Conservation (phyloP, 345 rosid genomes). For the Pistacia integerrima region DNA sequence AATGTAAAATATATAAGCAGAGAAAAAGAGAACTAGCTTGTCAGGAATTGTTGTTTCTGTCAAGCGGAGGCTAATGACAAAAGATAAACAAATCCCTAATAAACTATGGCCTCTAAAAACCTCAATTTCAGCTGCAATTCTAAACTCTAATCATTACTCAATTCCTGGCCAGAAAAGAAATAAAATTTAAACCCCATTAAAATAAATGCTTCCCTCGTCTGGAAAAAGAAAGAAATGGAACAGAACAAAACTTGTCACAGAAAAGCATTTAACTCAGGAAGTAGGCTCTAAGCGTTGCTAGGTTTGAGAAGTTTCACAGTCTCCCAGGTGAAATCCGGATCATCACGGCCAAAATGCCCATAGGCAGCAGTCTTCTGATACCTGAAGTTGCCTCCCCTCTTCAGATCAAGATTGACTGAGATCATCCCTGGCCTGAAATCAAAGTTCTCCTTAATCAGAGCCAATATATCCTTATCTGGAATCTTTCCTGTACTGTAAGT, state of each 20-base stretch:
- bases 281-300: slow-evolving; percentile 21
- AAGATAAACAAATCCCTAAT: neutral
- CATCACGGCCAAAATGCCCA: slow-evolving; percentile 35
- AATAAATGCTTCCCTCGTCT: neutral
- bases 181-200: neutral
- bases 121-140: neutral
- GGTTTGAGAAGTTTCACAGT: slow-evolving; percentile 35
- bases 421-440: slow-evolving; percentile 43
- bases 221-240: neutral
- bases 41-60: neutral
- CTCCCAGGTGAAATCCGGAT: slow-evolving; percentile 35
- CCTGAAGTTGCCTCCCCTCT: slow-evolving; percentile 36
- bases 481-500: slow-evolving; percentile 30
- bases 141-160: neutral
- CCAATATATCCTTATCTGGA: slow-evolving; percentile 28
- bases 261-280: neutral
- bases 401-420: slow-evolving; percentile 29
- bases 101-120: neutral
- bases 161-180: neutral
- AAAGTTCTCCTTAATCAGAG: slow-evolving; percentile 30
- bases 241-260: neutral
- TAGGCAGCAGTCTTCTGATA: slow-evolving; percentile 37
- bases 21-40: neutral
- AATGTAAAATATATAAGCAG: neutral
- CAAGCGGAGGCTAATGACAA: neutral